Evolutionary conservation across 2,329 filamentous ascomycete species (phyloP).

Genomic region (Zymoseptoria brevis): DNA sequence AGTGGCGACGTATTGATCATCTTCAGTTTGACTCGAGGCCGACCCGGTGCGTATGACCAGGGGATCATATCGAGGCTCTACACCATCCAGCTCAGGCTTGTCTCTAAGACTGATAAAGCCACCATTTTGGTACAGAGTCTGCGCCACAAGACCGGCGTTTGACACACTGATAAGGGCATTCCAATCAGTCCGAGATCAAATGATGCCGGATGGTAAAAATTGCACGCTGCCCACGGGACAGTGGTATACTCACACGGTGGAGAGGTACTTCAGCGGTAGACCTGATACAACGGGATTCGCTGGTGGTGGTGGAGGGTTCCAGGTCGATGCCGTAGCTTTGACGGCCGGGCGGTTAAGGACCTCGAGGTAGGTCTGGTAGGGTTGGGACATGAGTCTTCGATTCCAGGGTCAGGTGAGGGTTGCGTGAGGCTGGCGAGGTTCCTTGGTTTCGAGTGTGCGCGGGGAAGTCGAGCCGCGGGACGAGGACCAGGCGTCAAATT

Average conservation of each 20-base stretch:
- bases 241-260: constrained; percentile 47
- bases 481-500: background rate
- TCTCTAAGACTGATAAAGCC: constrained; percentile 54
- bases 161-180: constrained; percentile 43
- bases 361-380: background rate
- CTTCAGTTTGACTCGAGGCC: background rate
- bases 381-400: background rate
- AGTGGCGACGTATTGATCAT: constrained; percentile 1
- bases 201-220: background rate
- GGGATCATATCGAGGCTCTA: constrained; percentile 50
- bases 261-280: constrained; percentile 52
- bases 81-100: constrained; percentile 48
- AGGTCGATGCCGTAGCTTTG: constrained; percentile 25
- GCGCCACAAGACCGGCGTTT: constrained; percentile 51
- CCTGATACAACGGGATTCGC: constrained; percentile 66
- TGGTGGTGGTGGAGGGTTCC: constrained; percentile 28
- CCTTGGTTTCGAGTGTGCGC: background rate
- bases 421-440: background rate
- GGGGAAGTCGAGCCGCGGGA: background rate
- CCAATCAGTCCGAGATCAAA: background rate
- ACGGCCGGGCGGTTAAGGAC: constrained; percentile 9
- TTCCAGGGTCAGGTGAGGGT: background rate
- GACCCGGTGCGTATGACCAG: constrained; percentile 44
- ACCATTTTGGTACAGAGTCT: constrained; percentile 63
- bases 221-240: background rate